Percentiles rank a stretch among this genome's conserved stretches.
Conservation (phyloP, 140 eudicot genomes). For the Anethum foeniculum region DNA sequence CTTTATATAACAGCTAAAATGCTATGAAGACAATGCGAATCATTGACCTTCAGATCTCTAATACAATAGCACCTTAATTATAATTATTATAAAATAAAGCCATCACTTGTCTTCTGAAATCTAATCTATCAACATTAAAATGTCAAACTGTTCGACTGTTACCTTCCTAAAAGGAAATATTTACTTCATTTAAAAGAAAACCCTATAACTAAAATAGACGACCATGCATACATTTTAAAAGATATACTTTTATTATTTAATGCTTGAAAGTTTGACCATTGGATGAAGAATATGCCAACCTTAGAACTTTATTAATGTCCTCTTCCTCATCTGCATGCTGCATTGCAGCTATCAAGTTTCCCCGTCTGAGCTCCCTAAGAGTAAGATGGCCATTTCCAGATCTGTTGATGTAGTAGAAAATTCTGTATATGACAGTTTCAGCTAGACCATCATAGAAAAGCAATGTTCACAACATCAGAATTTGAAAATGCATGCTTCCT, state of each 20-base stretch:
- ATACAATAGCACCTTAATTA: neutral
- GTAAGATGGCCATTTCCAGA: constrained; percentile 78
- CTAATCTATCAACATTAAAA: neutral
- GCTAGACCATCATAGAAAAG: constrained; percentile 39
- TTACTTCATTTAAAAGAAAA: neutral
- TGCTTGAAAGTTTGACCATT: neutral
- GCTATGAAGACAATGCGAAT: neutral
- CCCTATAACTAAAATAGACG: neutral
- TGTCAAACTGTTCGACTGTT: neutral
- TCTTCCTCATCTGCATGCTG: constrained; percentile 99
- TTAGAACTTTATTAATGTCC: constrained; percentile 88
- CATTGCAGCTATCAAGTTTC: constrained; percentile 83
- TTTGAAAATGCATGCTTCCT: neutral
- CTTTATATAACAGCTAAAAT: neutral
- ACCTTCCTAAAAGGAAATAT: neutral
- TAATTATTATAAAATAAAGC: neutral
- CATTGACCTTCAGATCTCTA: neutral
- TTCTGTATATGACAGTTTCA: constrained; percentile 98
- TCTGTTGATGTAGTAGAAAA: constrained; percentile 85
- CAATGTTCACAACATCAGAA: constrained; percentile 11
- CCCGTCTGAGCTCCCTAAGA: constrained; percentile 83
- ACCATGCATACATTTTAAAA: neutral
- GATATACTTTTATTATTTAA: neutral
- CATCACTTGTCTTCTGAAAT: neutral
- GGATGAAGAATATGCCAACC: constrained; percentile 32